phyloP scores from a whole-genome alignment of 352 stramenopile genomes.

The Globisporangium abappressorium region DNA sequence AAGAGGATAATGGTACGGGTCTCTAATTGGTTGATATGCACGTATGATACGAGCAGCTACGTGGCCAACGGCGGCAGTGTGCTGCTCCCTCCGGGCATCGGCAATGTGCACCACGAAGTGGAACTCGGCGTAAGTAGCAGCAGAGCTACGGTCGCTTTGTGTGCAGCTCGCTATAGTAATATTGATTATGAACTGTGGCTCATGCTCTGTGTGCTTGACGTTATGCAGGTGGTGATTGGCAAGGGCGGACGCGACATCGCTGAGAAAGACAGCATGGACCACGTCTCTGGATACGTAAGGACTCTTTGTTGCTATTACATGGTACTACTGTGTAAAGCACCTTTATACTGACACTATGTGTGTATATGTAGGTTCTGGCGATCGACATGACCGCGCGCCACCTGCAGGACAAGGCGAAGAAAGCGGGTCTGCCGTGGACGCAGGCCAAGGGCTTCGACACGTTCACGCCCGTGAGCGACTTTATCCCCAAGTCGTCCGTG shows the following conservation, averaged over 20 bases:
- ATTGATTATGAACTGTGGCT: background rate
- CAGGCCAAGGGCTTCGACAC: slow-evolving; percentile 76
- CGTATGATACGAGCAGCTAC: slow-evolving; percentile 32
- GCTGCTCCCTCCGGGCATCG: slow-evolving; percentile 61
- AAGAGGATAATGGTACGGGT: no score
- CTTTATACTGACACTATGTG: background rate
- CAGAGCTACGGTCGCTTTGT: background rate
- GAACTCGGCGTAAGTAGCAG: slow-evolving; percentile 65
- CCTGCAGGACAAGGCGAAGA: slow-evolving; percentile 75
- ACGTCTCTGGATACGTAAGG: slow-evolving; percentile 65
- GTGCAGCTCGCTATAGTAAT: background rate
- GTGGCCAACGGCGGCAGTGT: slow-evolving; percentile 56
- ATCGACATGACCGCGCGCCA: slow-evolving; percentile 85
- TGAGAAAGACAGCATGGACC: slow-evolving; percentile 59
- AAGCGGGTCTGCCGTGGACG: slow-evolving; percentile 70
- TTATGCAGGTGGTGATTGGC: slow-evolving; percentile 58
- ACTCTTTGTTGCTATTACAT: no score
- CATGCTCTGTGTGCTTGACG: background rate
- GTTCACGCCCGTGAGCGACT: slow-evolving; percentile 79
- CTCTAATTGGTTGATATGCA: no score
- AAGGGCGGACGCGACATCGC: slow-evolving; percentile 60
- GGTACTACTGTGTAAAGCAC: background rate
- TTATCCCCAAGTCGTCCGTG: slow-evolving; percentile 70
- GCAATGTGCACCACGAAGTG: slow-evolving; percentile 82
- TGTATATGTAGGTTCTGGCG: slow-evolving; percentile 39